Base-by-base conservation (phyloP, 2,329 filamentous ascomycete genomes). In the Fusarium kyushuense region DNA sequence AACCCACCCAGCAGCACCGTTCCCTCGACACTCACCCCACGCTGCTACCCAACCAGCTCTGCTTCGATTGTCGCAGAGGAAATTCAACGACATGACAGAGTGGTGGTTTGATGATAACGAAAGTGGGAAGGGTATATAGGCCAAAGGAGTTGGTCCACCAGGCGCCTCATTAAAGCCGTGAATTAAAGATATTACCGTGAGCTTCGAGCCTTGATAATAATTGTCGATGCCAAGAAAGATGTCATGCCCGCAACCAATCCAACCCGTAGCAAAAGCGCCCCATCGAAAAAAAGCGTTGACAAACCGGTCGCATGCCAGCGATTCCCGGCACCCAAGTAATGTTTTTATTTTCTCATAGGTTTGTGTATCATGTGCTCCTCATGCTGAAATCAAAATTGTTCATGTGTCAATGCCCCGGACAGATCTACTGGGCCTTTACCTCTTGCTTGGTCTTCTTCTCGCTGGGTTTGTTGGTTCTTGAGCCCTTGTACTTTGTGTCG, bases 401-500 rank as follows among this genome's bases (percentile, higher is more conserved):
- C 67, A 64, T 72, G 53, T 73, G 70, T 42, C n/a, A 54, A 57
- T 49, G 52, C 35, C 69, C 70, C 65, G 59, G 35, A 58, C 53
- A 38, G 45, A 36, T 62, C 57, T 64, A 62, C 51, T 56, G 36
- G 29, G 47, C 40, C 41, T 71, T 64, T 25, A 35, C 58, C 53
- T 41, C 47, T 47, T 42, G 51, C 53, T 41, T 51, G 46, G 27
- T 77, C 48, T 54, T 56, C 46, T 72, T 74, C 43, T 78, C 79
- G 12, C 79, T 79, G 33, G 81, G 81, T 49, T 78, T 71, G 63
- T 79, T 75, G 41, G 73, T 72, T 17, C 83, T 83, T 59, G 84
- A 89, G 49, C 92, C 93, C 62, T 86, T 88, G 90, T 94, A 97
- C 79, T 89, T 91, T 25, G 96, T 99, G 52, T 90, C 89, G 23